phyloP scores from a whole-genome alignment of 352 stramenopile genomes.

The Phytophthora brassicae region DNA sequence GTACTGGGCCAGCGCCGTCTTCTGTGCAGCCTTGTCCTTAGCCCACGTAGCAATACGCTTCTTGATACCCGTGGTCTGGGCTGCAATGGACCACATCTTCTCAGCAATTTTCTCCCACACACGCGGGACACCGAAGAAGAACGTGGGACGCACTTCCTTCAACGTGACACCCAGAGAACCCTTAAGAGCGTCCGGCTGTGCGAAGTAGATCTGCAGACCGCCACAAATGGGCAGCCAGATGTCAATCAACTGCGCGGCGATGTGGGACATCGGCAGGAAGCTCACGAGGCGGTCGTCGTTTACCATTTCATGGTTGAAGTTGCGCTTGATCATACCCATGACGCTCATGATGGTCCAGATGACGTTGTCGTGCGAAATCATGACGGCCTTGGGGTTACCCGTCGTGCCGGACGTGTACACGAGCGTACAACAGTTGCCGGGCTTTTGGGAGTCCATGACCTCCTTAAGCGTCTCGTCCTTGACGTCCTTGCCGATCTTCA shows the following conservation, averaged over 20 bases:
- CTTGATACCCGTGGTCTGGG: constrained; percentile 89
- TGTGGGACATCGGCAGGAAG: constrained; percentile 90
- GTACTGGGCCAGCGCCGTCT: constrained; percentile 83
- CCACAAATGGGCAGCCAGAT: constrained; percentile 74
- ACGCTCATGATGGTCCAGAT: constrained; percentile 81
- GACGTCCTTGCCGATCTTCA: constrained; percentile 70
- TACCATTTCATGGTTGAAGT: constrained; percentile 57
- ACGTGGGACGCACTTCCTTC: constrained; percentile 84
- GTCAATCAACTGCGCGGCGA: constrained; percentile 88
- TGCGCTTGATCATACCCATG: constrained; percentile 58
- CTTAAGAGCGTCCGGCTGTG: constrained; percentile 89
- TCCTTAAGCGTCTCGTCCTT: constrained; percentile 64
- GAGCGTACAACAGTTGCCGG: constrained; percentile 87
- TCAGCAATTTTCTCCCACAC: constrained; percentile 94
- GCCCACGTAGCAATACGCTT: constrained; percentile 91
- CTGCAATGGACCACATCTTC: constrained; percentile 86
- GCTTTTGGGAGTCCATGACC: constrained; percentile 77
- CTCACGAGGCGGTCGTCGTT: constrained; percentile 79
- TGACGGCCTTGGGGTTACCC: constrained; percentile 94
- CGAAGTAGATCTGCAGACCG: constrained; percentile 84
- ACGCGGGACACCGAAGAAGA: constrained; percentile 91
- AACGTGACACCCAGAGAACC: constrained; percentile 84
- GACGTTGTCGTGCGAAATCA: constrained; percentile 96
- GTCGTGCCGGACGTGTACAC: constrained; percentile 97
- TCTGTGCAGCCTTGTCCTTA: constrained; percentile 83